Base-by-base conservation (phyloP, 306 rosid genomes). In the Quercus wislizeni region DNA sequence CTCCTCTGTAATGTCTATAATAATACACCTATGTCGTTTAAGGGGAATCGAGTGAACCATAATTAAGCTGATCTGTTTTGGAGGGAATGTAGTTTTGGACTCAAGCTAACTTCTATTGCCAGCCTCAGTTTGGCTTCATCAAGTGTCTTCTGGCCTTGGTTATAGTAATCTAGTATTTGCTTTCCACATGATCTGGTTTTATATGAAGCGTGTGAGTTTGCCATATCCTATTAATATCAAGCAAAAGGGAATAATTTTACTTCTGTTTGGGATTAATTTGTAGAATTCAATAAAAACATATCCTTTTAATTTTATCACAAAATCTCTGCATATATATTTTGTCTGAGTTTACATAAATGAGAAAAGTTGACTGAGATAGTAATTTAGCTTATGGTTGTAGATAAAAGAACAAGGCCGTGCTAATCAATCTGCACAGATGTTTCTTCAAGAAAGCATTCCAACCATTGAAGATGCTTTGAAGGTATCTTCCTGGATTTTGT, bases 401-500 rank as follows among this genome's bases (percentile, higher is more conserved):
- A 94, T 92, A 84, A 86, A 87, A 83, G 90, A 87, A 79, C 86
- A 89, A 62, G 83, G 90, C 68, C 81, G 69, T 67, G 77, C 76
- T 78, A 81, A 52, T 55, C 85, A 82, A 54, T 84, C 83, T 58
- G 74, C n/a, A 6, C 86, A 81, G 69, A 85, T 88, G 83, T 43
- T 84, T 41, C 82, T 59, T 15, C 82, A 88, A 87, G 84, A 84
- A 83, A 88, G 84, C 69, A 74, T 92, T 83, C 78, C 88, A 61
- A 92, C 96, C 46, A 52, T 92, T 70, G 90, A 92, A 88, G 97
- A 94, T 82, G 97, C 98, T 64, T 76, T 94, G 74, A 83, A 8
- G 91, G 98, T 92, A 86, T 61, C 57, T 55, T 72, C 56, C 65
- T 9, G 57, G 63, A 77, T 71, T 77, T 51, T 30, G 58, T 18